Evolutionary conservation across 78 protist genomes (phyloP), one percentile per base, ranked within the genome.

Genomic region (Emiliania huxleyi): DNA sequence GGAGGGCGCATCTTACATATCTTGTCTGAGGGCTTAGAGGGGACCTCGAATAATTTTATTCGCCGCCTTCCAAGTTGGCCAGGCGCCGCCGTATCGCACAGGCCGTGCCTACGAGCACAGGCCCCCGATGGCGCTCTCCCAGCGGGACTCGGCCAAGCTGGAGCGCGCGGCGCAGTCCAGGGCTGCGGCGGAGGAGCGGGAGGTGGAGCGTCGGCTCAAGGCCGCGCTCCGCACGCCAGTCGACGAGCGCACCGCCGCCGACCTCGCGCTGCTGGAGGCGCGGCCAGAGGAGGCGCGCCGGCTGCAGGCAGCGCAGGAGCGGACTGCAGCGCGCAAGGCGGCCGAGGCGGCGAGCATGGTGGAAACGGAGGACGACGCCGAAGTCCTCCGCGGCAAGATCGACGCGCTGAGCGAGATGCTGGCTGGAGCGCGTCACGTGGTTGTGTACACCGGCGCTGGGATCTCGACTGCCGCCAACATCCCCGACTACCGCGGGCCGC

Each of bases 401-500:
- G n/a, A 0, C 12, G 49, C 33, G 87, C 46, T 95, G 37, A 92
- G 88, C 18, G 93, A 46, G 0, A 0, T 85, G 52, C n/a, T 95
- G 37, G 40, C 75, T 0, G 2, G 5, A 3, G 38, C 94, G 22
- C 90, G 56, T 44, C 94, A 81, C 62, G 38, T 21, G 22, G 85
- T 92, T 15, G 92, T 73, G 29, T 93, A 88, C 77, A 95, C 96
- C 8, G 96, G 96, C 15, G 96, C 96, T 8, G 96, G 96, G 26
- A 43, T 95, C 45, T 38, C 77, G 90, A 95, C 96, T 2, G 56
- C 91, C 48, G 52, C 92, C 23, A 91, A 85, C 25, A 85, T 94
- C 35, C 94, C 94, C n/a, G 96, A 94, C 69, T 94, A 88, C 73
- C 87, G 95, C 33, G 95, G 95, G 33, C 94, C 94, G 37, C 87